These are phyloP conservation scores for Retiboletus flavoniger DNA, from an alignment of 1,284 basidiomycete genomes.

Conservation along the genomic window DNA sequence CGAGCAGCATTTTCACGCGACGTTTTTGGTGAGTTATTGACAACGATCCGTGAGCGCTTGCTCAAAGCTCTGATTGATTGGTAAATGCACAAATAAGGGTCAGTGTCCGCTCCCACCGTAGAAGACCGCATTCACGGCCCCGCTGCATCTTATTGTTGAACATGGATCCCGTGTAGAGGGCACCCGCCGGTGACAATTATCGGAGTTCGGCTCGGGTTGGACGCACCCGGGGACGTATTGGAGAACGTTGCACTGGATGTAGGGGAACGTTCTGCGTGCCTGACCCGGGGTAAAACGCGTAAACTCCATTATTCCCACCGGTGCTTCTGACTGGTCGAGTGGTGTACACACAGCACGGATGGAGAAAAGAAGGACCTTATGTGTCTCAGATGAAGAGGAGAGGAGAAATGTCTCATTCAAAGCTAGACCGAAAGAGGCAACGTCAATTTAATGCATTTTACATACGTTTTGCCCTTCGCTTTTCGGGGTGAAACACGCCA, in stretches of 20 bases:
- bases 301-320: neutral
- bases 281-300: neutral
- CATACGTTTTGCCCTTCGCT: conserved; percentile 1
- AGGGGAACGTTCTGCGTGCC: conserved; percentile 2
- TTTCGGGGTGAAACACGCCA: conserved; percentile 31
- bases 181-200: neutral
- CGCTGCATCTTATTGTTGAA: neutral
- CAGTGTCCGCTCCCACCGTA: neutral
- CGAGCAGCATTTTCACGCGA: too few relatives aligned
- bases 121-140: neutral
- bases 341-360: neutral
- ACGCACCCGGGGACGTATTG: neutral
- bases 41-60: too few relatives aligned
- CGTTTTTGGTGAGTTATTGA: too few relatives aligned
- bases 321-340: neutral
- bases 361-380: neutral
- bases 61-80: too few relatives aligned
- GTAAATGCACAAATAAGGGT: neutral
- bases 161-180: too few relatives aligned
- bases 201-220: neutral
- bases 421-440: conserved; percentile 6
- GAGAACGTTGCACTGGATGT: conserved; percentile 6
- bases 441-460: neutral
- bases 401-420: conserved; percentile 2
- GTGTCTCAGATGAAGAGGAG: neutral